Conservation (phyloP, 129 eudicot genomes). For the Lactuca sativa region DNA sequence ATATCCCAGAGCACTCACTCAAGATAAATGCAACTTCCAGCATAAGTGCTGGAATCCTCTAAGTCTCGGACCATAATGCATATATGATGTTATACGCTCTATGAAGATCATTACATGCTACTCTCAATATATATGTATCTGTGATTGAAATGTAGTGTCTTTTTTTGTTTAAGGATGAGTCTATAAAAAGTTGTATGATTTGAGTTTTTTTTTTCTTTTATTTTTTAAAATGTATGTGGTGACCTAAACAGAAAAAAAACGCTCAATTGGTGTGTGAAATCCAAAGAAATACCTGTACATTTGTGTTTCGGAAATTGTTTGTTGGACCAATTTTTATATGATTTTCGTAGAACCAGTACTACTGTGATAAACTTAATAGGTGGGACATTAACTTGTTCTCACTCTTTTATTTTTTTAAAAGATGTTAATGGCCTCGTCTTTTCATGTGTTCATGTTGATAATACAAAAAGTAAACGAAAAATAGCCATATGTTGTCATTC, state of each 20-base stretch:
- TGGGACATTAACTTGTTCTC: too few species aligned
- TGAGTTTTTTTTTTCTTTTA: neutral
- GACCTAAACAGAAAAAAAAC: neutral
- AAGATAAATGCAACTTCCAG: slow-evolving; percentile 95
- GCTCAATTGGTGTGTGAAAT: neutral
- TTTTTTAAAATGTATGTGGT: too few species aligned
- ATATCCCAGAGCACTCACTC: slow-evolving; percentile 78
- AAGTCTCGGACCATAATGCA: neutral
- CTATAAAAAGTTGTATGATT: neutral
- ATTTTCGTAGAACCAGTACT: too few species aligned
- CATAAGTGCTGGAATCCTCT: slow-evolving; percentile 61
- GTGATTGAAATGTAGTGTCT: neutral
- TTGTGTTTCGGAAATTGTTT: neutral
- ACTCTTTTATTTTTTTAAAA: too few species aligned
- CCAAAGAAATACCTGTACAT: neutral
- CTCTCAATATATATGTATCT: too few species aligned
- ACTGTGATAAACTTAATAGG: too few species aligned
- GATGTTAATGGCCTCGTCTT: too few species aligned
- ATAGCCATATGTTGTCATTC: too few species aligned
- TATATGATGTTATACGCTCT: too few species aligned
- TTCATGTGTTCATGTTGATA: too few species aligned
- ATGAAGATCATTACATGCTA: too few species aligned
- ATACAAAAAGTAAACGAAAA: too few species aligned
- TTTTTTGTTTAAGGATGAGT: neutral
- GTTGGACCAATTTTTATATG: neutral